Percentiles rank a stretch among this genome's conserved stretches.
Conservation (phyloP, 108 stramenopile species). For the Conticribra weissflogii region DNA sequence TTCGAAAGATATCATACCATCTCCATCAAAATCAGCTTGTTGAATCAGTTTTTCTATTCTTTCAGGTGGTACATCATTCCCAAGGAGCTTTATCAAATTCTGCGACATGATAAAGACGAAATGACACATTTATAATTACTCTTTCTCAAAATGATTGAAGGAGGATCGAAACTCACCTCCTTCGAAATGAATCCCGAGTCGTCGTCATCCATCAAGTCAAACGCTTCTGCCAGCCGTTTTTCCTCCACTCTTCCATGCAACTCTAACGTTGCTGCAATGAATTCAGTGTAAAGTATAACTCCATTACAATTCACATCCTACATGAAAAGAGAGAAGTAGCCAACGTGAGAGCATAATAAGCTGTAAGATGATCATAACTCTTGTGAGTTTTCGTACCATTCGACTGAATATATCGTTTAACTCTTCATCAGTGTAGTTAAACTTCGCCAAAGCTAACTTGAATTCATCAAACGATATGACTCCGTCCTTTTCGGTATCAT, state of each 20-base stretch:
- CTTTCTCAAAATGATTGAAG: not conserved
- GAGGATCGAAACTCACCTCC: slow-evolving; percentile 13
- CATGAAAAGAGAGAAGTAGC: not conserved
- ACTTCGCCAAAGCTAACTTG: slow-evolving; percentile 54
- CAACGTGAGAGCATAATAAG: not conserved
- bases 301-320: slow-evolving; percentile 81
- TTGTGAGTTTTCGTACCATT: slow-evolving; percentile 32
- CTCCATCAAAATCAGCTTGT: slow-evolving; percentile 83
- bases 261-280: slow-evolving; percentile 91
- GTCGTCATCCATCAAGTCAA: slow-evolving; percentile 90
- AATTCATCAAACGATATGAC: slow-evolving; percentile 76
- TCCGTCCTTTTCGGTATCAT: slow-evolving; percentile 67
- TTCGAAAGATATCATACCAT: slow-evolving; percentile 86
- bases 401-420: slow-evolving; percentile 69
- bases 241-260: slow-evolving; percentile 77
- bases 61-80: slow-evolving; percentile 56
- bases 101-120: not conserved
- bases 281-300: slow-evolving; percentile 87
- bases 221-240: slow-evolving; percentile 87
- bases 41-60: slow-evolving; percentile 87
- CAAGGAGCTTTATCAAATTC: slow-evolving; percentile 72
- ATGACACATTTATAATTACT: not conserved
- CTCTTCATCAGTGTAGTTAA: slow-evolving; percentile 73
- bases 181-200: slow-evolving; percentile 87
- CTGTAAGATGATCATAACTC: not conserved